phyloP scores from a whole-genome alignment of 2,329 filamentous ascomycete genomes.

The Zymoseptoria ardabiliae region DNA sequence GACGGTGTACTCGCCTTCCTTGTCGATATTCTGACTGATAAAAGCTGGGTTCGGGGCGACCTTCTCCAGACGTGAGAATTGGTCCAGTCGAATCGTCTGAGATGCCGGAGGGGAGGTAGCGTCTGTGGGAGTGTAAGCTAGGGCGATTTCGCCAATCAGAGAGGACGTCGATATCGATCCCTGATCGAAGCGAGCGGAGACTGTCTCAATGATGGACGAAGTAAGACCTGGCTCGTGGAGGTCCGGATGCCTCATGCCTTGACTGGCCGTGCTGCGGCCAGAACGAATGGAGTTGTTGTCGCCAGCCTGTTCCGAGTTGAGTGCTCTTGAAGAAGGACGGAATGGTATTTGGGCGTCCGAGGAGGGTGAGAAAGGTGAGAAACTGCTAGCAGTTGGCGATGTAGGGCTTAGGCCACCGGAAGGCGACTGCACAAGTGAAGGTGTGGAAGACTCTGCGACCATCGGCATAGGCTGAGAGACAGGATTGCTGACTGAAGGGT shows the following conservation, averaged over 20 bases:
- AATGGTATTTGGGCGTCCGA: conserved; percentile 15
- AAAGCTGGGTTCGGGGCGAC: conserved; percentile 92
- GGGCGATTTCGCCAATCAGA: conserved; percentile 80
- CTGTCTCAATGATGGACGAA: conserved; percentile 81
- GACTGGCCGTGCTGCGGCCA: conserved; percentile 60
- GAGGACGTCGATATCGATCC: conserved; percentile 63
- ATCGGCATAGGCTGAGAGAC: conserved; percentile 5
- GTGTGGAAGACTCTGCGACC: background rate
- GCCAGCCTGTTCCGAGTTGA: conserved; percentile 51
- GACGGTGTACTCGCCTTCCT: conserved; percentile 72
- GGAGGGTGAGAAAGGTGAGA: background rate
- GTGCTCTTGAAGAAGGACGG: conserved; percentile 19
- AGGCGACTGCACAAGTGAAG: background rate
- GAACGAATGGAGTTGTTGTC: conserved; percentile 91
- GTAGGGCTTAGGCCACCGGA: background rate
- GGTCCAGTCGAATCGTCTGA: conserved; percentile 74
- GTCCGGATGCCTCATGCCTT: conserved; percentile 67
- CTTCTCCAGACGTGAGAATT: conserved; percentile 79
- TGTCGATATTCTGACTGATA: conserved; percentile 61
- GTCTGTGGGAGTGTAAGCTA: conserved; percentile 64
- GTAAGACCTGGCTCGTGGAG: conserved; percentile 73
- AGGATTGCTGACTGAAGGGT: conserved; percentile 1
- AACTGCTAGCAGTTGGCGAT: background rate
- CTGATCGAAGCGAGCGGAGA: conserved; percentile 76
- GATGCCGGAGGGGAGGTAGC: conserved; percentile 36